Evolutionary conservation across 1,284 basidiomycete genomes (phyloP).

Genomic region (Ceratorhiza oryzae-sativae): DNA sequence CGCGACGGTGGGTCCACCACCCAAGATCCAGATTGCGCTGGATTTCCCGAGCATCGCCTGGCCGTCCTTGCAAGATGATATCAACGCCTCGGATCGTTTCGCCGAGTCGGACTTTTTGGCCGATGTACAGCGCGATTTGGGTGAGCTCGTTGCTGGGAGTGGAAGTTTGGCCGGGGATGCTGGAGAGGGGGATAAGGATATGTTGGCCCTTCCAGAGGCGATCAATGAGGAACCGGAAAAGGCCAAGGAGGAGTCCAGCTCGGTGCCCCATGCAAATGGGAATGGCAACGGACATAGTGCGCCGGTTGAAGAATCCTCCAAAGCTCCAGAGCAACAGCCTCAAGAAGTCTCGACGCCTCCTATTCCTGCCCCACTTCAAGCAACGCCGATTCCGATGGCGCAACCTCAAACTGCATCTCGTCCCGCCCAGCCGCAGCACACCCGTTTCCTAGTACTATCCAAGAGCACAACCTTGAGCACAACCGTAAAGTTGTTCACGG

Average conservation of each 20-base stretch:
- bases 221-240: slow-evolving; percentile 26
- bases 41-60: slow-evolving; percentile 37
- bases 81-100: not conserved
- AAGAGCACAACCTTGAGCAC: slow-evolving; percentile 37
- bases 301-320: not conserved
- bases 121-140: slow-evolving; percentile 30
- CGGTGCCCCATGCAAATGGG: not conserved
- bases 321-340: not conserved
- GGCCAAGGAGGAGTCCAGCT: not conserved
- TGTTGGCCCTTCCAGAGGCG: slow-evolving; percentile 5
- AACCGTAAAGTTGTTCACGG: slow-evolving; percentile 25
- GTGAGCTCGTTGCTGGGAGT: slow-evolving; percentile 14
- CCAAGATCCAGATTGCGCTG: slow-evolving; percentile 33
- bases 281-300: not conserved
- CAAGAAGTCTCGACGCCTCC: not conserved
- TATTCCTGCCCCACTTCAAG: not conserved
- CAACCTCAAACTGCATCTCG: not conserved
- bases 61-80: slow-evolving; percentile 15
- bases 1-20: slow-evolving; percentile 2
- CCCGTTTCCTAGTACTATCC: slow-evolving; percentile 27
- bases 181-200: not conserved
- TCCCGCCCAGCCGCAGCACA: slow-evolving; percentile 19
- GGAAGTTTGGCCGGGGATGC: slow-evolving; percentile 17
- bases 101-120: slow-evolving; percentile 30
- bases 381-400: not conserved